Evolutionary conservation across 2,329 filamentous ascomycete genomes (phyloP), one percentile per base, ranked within the genome.

Genomic region (Elsinoe fawcettii): DNA sequence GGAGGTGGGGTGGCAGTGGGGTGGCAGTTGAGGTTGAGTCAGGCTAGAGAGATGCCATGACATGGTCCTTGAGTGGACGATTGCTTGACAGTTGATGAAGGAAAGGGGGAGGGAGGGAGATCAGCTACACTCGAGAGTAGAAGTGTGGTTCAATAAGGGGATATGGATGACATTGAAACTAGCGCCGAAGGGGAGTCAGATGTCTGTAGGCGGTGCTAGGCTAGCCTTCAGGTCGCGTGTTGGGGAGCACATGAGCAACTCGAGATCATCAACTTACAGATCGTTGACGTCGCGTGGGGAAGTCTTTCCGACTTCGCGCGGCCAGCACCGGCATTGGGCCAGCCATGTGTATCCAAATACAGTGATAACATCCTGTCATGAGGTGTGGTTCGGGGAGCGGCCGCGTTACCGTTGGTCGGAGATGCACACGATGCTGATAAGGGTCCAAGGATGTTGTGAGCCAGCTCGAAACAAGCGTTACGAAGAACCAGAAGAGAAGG

Each of bases 1-100:
- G 63, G 76, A 81, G 2, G 77, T 74, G 11, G 84, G 84, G 60
- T 80, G 75, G 72, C 84, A 87, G 67, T 82, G 77, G 3, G 74
- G 73, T 20, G 83, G 82, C 59, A 84, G 70, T 18, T 72, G 64
- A 11, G 73, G 71, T 53, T 69, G 59, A 58, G 70, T 41, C 56
- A 32, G 27, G 30, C 20, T 51, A 16, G 53, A 32, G 25, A 61
- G 46, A 23, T 61, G 60, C 66, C 65, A 69, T 67, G 61, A 59
- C 65, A 67, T 67, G 43, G 51, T 61, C 58, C 56, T 36, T 22
- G 25, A 16, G 18, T 18, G n/a, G 41, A 36, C 12, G 14, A 56
- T 20, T 7, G 14, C n/a, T 43, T 9, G 22, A 32, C 18, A 20
- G 37, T 44, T 16, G 16, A 16, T 44, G 36, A 11, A 20, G 39